Percentiles rank a stretch among this genome's conserved stretches.
Evolutionary conservation across 2,329 filamentous ascomycete genomes (phyloP).

Genomic region (Paraphoma chrysanthemicola): DNA sequence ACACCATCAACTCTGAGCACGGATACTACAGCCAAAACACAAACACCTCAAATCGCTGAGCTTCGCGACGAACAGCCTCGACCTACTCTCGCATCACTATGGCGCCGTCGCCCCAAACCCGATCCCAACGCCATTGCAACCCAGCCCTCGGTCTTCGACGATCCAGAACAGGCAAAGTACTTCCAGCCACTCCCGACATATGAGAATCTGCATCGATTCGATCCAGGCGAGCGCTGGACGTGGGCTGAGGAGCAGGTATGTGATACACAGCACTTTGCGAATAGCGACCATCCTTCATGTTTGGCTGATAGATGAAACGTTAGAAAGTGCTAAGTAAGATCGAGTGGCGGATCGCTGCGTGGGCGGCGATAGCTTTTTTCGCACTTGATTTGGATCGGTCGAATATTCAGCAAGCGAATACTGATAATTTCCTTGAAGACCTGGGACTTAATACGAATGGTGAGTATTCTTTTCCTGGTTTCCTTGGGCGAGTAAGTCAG

Average conservation of each 20-base stretch:
- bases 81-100: slow-evolving; percentile 14
- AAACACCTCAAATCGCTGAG: slow-evolving; percentile 1
- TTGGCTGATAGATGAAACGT: background rate
- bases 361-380: slow-evolving; percentile 60
- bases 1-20: background rate
- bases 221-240: slow-evolving; percentile 61
- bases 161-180: slow-evolving; percentile 18
- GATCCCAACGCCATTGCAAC: slow-evolving; percentile 20
- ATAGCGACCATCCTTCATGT: no score
- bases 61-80: slow-evolving; percentile 9
- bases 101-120: slow-evolving; percentile 11
- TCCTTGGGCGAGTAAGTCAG: background rate
- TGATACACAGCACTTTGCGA: background rate
- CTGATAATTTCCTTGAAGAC: slow-evolving; percentile 33
- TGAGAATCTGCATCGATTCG: slow-evolving; percentile 63
- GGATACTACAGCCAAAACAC: background rate
- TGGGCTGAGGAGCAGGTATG: slow-evolving; percentile 59
- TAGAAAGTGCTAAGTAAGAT: slow-evolving; percentile 42
- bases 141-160: slow-evolving; percentile 19
- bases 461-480: background rate
- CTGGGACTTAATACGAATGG: slow-evolving; percentile 26
- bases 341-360: slow-evolving; percentile 54
- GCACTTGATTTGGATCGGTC: slow-evolving; percentile 56
- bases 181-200: slow-evolving; percentile 57
- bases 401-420: slow-evolving; percentile 44